These are phyloP conservation scores for Globisporangium recalcitrans DNA, from an alignment of 352 stramenopile genomes.

Conservation along the genomic window DNA sequence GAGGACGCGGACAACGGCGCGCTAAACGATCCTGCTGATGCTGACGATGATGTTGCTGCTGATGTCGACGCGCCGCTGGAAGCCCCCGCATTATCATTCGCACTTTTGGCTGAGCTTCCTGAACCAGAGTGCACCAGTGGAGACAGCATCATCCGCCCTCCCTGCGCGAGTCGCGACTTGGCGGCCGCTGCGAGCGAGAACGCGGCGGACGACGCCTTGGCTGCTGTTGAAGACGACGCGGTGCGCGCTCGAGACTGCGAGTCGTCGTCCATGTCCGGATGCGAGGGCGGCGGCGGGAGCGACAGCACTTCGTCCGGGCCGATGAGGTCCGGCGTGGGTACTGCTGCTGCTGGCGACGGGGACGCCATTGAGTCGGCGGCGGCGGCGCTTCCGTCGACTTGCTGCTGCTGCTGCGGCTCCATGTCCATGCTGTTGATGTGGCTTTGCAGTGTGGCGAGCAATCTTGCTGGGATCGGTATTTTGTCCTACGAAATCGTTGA, in stretches of 20 bases:
- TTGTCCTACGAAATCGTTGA: no score
- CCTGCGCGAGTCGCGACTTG: constrained; percentile 48
- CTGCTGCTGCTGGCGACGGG: not conserved
- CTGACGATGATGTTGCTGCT: not conserved
- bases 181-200: constrained; percentile 46
- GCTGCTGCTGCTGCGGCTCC: no score
- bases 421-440: no score
- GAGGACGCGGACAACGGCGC: constrained; percentile 19
- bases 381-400: not conserved
- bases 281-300: constrained; percentile 5
- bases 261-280: constrained; percentile 20
- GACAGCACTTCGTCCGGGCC: constrained; percentile 12
- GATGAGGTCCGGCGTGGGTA: not conserved
- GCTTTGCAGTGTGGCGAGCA: no score
- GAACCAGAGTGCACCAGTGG: constrained; percentile 24
- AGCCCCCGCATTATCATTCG: not conserved
- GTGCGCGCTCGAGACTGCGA: constrained; percentile 7
- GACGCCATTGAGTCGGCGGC: not conserved
- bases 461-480: no score
- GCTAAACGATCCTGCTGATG: constrained; percentile 16
- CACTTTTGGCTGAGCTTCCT: constrained; percentile 9
- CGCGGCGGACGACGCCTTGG: constrained; percentile 39
- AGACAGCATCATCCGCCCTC: constrained; percentile 49
- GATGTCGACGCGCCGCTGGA: not conserved
- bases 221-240: constrained; percentile 16